Evolutionary conservation across 768 basidiomycete genomes (phyloP).

Genomic region (Lyophyllum shimeji): DNA sequence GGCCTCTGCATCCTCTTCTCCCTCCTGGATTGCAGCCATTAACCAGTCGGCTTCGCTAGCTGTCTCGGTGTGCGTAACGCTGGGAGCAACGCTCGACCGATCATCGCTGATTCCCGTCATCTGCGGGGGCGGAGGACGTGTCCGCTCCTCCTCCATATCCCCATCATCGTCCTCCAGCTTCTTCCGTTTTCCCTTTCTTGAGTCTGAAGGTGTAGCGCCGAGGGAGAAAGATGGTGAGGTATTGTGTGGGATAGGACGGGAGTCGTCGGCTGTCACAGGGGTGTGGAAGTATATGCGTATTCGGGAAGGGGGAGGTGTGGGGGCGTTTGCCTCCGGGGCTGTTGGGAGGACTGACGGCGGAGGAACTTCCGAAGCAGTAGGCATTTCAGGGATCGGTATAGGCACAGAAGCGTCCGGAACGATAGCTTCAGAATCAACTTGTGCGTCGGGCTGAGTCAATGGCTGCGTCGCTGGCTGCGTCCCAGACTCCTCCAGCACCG

Average conservation of each 20-base stretch:
- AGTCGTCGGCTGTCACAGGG: slow-evolving; percentile 80
- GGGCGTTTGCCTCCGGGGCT: slow-evolving; percentile 30
- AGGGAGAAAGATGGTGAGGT: slow-evolving; percentile 50
- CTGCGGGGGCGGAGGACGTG: slow-evolving; percentile 64
- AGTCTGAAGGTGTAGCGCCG: slow-evolving; percentile 50
- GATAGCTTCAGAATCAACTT: slow-evolving; percentile 27
- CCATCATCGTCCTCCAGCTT: slow-evolving; percentile 89
- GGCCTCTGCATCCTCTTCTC: slow-evolving; percentile 57
- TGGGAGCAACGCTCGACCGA: slow-evolving; percentile 53
- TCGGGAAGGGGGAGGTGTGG: slow-evolving; percentile 66
- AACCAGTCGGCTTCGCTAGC: slow-evolving; percentile 84
- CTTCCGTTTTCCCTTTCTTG: slow-evolving; percentile 83
- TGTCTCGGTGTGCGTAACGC: slow-evolving; percentile 68
- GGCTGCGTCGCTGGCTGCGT: slow-evolving; percentile 4
- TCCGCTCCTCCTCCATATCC: slow-evolving; percentile 71
- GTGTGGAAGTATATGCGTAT: slow-evolving; percentile 93
- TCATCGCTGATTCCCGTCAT: slow-evolving; percentile 51
- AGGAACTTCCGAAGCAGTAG: slow-evolving; percentile 28
- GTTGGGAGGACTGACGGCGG: slow-evolving; percentile 21
- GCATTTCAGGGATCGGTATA: slow-evolving; percentile 17
- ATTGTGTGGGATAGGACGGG: slow-evolving; percentile 68
- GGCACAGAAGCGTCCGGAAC: slow-evolving; percentile 18
- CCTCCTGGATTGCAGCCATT: slow-evolving; percentile 84
- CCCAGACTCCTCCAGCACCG: background rate
- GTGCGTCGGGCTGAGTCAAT: slow-evolving; percentile 4